Conservation (phyloP, 2,329 filamentous ascomycete species). For the Fusarium papillatum region DNA sequence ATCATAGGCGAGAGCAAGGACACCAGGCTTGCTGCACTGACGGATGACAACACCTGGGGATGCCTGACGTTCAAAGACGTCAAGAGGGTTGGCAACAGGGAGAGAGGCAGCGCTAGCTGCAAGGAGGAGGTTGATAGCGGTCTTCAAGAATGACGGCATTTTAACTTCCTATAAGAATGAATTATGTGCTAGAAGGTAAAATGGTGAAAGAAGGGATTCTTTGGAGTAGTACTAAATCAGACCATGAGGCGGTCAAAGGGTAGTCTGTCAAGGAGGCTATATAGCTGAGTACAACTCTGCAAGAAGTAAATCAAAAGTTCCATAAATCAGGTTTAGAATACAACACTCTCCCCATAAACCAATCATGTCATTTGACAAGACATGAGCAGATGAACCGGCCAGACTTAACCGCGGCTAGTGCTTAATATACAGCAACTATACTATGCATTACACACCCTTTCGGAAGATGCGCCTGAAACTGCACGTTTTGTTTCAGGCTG, state of each 20-base stretch:
- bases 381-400: neutral
- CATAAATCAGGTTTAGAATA: slow-evolving; percentile 1
- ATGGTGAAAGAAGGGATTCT: neutral
- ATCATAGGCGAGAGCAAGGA: slow-evolving; percentile 66
- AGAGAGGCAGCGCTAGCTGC: slow-evolving; percentile 45
- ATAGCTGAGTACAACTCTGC: neutral
- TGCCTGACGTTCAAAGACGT: slow-evolving; percentile 53
- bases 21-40: slow-evolving; percentile 58
- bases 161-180: neutral
- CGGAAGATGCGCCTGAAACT: slow-evolving; percentile 21
- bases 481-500: slow-evolving; percentile 23
- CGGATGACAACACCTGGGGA: slow-evolving; percentile 59
- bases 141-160: slow-evolving; percentile 27
- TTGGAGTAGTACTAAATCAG: neutral
- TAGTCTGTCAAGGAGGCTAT: neutral
- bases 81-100: slow-evolving; percentile 52
- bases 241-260: neutral
- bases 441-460: neutral
- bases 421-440: slow-evolving; percentile 16
- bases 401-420: neutral
- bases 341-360: neutral
- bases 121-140: slow-evolving; percentile 27
- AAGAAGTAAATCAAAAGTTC: neutral
- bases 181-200: neutral
- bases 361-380: slow-evolving; percentile 6